A percentile compares a stretch with the other conserved stretches of the same genome.
These are phyloP conservation scores for Calonectria ilicicola DNA, from an alignment of 2,329 filamentous ascomycete genomes.

Conservation along the genomic window DNA sequence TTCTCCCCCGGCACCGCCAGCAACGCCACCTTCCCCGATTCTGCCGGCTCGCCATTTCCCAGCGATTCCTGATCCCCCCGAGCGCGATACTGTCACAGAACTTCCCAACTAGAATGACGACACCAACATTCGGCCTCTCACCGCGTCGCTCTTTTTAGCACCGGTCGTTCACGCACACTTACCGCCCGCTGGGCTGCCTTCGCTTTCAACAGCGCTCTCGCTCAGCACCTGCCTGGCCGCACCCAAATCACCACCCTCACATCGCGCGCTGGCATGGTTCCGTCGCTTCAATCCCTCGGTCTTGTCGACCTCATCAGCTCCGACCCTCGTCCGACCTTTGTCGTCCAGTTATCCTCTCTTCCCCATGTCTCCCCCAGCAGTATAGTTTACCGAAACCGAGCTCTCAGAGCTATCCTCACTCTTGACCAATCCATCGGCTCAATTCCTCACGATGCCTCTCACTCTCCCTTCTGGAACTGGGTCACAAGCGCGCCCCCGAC, in stretches of 20 bases:
- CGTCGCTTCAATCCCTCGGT: slow-evolving; percentile 45
- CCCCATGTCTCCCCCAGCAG: slow-evolving; percentile 23
- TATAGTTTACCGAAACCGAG: slow-evolving; percentile 53
- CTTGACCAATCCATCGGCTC: slow-evolving; percentile 48
- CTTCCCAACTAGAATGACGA: slow-evolving; percentile 21
- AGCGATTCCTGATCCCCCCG: slow-evolving; percentile 1
- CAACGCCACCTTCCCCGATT: background rate
- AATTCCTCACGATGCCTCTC: slow-evolving; percentile 43
- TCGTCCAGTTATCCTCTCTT: slow-evolving; percentile 43
- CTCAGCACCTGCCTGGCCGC: slow-evolving; percentile 1
- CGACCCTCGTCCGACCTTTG: slow-evolving; percentile 57
- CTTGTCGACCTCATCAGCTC: slow-evolving; percentile 55
- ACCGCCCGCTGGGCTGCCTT: background rate
- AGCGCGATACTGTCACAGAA: slow-evolving; percentile 1
- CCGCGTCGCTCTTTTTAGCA: slow-evolving; percentile 24
- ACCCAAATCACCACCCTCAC: slow-evolving; percentile 13
- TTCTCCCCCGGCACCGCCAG: background rate
- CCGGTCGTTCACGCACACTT: slow-evolving; percentile 13
- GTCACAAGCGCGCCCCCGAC: slow-evolving; percentile 41
- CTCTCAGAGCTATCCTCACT: slow-evolving; percentile 44
- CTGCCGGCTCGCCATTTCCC: background rate
- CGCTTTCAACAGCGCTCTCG: background rate
- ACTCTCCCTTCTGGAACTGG: slow-evolving; percentile 55
- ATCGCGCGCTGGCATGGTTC: slow-evolving; percentile 36
- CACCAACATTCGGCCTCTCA: slow-evolving; percentile 7